phyloP scores from a whole-genome alignment of 83 land plant genomes.

The Picea mariana region DNA sequence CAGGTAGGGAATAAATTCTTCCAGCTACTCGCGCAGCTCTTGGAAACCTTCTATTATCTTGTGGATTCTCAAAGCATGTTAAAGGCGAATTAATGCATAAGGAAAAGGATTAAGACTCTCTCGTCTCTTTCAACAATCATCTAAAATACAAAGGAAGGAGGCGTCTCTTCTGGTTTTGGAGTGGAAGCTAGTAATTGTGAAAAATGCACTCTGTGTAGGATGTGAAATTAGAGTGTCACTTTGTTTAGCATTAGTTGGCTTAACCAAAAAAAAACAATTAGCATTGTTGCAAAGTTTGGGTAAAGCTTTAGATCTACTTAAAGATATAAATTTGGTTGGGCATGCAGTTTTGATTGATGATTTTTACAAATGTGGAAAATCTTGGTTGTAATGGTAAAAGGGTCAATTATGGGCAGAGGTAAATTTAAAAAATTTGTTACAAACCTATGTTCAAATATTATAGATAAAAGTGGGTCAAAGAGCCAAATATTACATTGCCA shows the following conservation, averaged over 20 bases:
- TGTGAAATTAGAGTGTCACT: slow-evolving; percentile 40
- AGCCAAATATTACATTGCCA: too few species aligned
- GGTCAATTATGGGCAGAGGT: too few species aligned
- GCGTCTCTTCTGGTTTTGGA: slow-evolving; percentile 29
- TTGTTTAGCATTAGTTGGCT: slow-evolving; percentile 18
- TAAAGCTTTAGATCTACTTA: slow-evolving; percentile 22
- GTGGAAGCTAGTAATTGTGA: slow-evolving; percentile 25
- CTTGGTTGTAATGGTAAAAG: too few species aligned
- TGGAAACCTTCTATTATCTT: slow-evolving; percentile 31
- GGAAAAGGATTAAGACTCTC: slow-evolving; percentile 30
- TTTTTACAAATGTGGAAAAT: too few species aligned
- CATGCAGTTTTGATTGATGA: slow-evolving; percentile 8
- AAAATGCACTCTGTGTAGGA: slow-evolving; percentile 43
- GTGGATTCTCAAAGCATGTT: slow-evolving; percentile 38
- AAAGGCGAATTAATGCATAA: slow-evolving; percentile 15
- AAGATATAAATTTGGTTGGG: slow-evolving; percentile 24
- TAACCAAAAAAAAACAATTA: slow-evolving; percentile 18
- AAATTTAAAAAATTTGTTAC: too few species aligned
- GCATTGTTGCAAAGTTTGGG: slow-evolving; percentile 33
- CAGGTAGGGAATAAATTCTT: slow-evolving; percentile 23
- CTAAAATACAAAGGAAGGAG: slow-evolving; percentile 40
- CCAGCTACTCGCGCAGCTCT: slow-evolving; percentile 32
- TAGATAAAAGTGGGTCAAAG: too few species aligned
- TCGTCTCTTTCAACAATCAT: slow-evolving; percentile 42
- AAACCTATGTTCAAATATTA: too few species aligned